Conservation (phyloP, 306 rosid species). For the Sophora flavescens region DNA sequence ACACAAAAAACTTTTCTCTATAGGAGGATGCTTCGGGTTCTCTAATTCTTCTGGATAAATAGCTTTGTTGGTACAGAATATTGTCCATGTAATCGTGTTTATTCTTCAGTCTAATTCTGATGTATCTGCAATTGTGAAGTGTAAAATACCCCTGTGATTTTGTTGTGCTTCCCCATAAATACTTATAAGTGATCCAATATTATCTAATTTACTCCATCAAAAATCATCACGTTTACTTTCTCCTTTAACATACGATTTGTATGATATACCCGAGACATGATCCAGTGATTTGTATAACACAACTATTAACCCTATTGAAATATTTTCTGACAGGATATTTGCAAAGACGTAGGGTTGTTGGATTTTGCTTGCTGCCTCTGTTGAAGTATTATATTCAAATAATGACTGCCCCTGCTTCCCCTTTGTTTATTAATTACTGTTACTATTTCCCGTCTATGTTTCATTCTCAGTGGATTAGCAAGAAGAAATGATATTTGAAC, state of each 20-base stretch:
- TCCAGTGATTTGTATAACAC: no score
- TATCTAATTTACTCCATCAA: neutral
- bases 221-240: neutral
- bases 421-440: neutral
- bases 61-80: neutral
- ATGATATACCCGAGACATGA: no score
- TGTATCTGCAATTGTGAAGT: conserved; percentile 21
- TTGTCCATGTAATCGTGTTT: neutral
- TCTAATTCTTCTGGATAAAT: conserved; percentile 33
- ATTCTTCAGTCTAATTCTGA: conserved; percentile 34
- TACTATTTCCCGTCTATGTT: neutral
- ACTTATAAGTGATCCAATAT: neutral
- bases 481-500: no score
- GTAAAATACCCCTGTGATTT: conserved; percentile 43
- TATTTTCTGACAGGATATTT: no score
- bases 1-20: conserved; percentile 32
- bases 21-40: conserved; percentile 61
- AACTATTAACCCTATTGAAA: no score
- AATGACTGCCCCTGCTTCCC: neutral
- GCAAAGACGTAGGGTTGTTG: neutral
- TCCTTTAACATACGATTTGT: neutral
- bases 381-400: neutral
- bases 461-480: no score
- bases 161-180: conserved; percentile 32
- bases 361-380: neutral